Conservation (phyloP, 2,329 filamentous ascomycete genomes). For the Fusarium sp. region DNA sequence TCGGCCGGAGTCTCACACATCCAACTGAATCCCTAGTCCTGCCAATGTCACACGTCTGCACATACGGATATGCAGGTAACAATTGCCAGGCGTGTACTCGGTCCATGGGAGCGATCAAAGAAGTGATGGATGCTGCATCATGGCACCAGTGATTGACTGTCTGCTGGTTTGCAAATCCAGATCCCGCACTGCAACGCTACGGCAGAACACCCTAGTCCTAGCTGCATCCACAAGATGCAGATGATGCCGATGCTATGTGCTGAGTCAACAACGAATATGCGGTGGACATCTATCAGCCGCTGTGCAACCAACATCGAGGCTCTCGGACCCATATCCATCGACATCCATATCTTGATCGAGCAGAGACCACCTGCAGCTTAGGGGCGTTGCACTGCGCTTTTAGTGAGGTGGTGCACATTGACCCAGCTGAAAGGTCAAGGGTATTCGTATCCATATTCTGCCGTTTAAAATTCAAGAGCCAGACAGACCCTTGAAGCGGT, state of each 20-base stretch:
- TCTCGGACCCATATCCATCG: conserved; percentile 27
- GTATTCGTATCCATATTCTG: conserved; percentile 17
- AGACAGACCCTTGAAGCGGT: conserved; percentile 20
- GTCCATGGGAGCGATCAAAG: not conserved
- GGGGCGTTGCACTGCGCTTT: conserved; percentile 11
- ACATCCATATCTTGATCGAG: conserved; percentile 30
- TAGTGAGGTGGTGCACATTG: conserved; percentile 32
- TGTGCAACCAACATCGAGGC: conserved; percentile 32
- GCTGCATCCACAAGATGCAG: conserved; percentile 7
- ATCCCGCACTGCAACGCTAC: conserved; percentile 30
- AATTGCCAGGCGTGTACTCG: conserved; percentile 18
- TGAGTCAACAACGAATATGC: conserved; percentile 22
- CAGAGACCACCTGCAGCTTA: conserved; percentile 35
- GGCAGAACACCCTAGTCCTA: conserved; percentile 18
- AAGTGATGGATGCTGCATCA: not conserved
- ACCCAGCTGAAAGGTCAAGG: conserved; percentile 38
- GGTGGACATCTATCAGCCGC: conserved; percentile 24
- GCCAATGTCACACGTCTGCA: conserved; percentile 3
- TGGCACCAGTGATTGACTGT: not conserved
- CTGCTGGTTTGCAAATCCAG: conserved; percentile 14
- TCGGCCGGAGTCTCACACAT: conserved; percentile 26
- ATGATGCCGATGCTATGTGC: conserved; percentile 17
- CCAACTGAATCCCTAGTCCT: not conserved
- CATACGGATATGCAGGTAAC: conserved; percentile 24
- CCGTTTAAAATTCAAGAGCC: conserved; percentile 6